Base-by-base conservation (phyloP, 345 rosid genomes). In the Citrus sinensis region DNA sequence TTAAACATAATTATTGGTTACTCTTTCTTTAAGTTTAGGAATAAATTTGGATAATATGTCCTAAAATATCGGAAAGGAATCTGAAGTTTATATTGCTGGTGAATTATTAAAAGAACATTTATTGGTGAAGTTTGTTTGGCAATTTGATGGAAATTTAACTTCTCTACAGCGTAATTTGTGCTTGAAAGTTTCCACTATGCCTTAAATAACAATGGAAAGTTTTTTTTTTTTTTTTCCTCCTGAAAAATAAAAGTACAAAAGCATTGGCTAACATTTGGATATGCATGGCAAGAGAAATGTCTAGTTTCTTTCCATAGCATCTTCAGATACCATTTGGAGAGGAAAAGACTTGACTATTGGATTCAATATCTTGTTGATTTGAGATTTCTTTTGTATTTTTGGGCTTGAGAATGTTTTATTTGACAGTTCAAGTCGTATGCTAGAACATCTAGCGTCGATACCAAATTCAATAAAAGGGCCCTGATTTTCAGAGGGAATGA, bases 141-240 rank as follows among this genome's bases (percentile, higher is more conserved):
- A n/a, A 59, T 39, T 58, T 24, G 35, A 25, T 61, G 69, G 69
- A 61, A 39, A 62, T 61, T 74, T 39, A 60, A 71, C 63, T 71
- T 39, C 30, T 75, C 39, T 46, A 29, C 2, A 37, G 6, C 5
- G 4, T 37, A 37, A 46, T 51, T 39, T 40, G 14, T 60, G 65
- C 32, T 24, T 37, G 66, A 35, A 24, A 34, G 22, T 58, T 27
- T 30, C 55, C n/a, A 37, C 39, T 9, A 32, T 56, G 75, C 46
- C 61, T 30, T 37, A 32, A 22, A 19, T 35, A 30, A 30, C 30
- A 20, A 56, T 34, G 64, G 22, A 6, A 32, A 34, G 2, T 29
- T 20, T 32, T 59, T 35, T 35, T 73, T 65, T 30, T 32, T 37
- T 73, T 51, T 13, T 22, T 24, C 24, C 54, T 73, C 35, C 25